Evolutionary conservation across 1,284 basidiomycete species (phyloP).

Genomic region (Schizophyllum amplum): DNA sequence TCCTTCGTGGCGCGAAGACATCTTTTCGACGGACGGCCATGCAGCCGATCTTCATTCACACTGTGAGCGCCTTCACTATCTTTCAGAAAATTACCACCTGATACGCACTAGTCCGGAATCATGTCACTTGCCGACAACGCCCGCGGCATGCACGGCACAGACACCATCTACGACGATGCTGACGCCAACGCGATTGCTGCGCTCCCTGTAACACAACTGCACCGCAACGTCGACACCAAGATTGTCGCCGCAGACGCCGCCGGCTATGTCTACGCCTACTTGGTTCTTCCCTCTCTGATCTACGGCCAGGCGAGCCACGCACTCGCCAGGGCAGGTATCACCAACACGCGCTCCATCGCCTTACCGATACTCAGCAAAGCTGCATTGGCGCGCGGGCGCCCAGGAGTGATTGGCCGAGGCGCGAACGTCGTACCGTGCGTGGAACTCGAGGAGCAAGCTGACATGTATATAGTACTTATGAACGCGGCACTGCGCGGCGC

Average conservation of each 20-base stretch:
- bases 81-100: not conserved
- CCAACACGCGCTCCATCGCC: slow-evolving; percentile 33
- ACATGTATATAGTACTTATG: slow-evolving; percentile 17
- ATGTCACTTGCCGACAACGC: slow-evolving; percentile 28
- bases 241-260: slow-evolving; percentile 28
- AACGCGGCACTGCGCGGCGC: slow-evolving; percentile 17
- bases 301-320: slow-evolving; percentile 32
- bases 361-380: slow-evolving; percentile 30
- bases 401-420: slow-evolving; percentile 36
- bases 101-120: slow-evolving; percentile 17
- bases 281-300: slow-evolving; percentile 37
- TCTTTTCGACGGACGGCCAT: slow-evolving; percentile 33
- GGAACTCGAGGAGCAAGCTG: slow-evolving; percentile 10
- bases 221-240: slow-evolving; percentile 30
- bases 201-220: slow-evolving; percentile 23
- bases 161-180: slow-evolving; percentile 29
- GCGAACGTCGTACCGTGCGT: slow-evolving; percentile 29
- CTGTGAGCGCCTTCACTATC: slow-evolving; percentile 36
- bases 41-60: slow-evolving; percentile 40
- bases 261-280: slow-evolving; percentile 36
- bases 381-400: slow-evolving; percentile 29
- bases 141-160: slow-evolving; percentile 20
- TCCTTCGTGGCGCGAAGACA: slow-evolving; percentile 34
- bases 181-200: slow-evolving; percentile 28
- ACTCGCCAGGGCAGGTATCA: slow-evolving; percentile 33